Conservation (phyloP, 768 basidiomycete species). For the Daedaleopsis nitida region DNA sequence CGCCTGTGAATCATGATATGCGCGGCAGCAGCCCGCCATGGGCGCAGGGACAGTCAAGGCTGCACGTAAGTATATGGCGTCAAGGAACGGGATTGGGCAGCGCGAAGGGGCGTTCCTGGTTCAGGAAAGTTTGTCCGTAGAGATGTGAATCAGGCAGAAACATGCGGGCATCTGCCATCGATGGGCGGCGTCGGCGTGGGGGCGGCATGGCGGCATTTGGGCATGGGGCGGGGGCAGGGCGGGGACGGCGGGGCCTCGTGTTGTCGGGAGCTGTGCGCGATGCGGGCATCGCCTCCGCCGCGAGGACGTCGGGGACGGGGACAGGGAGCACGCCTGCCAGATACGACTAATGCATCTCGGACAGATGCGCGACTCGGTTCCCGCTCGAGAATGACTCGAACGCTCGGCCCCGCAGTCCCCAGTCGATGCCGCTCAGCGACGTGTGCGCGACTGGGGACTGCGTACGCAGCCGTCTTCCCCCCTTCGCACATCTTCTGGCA, state of each 20-base stretch:
- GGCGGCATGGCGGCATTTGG: conserved; percentile 1
- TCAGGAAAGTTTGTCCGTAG: background rate
- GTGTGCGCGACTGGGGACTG: background rate
- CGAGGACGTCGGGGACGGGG: background rate
- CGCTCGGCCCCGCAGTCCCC: conserved; percentile 2
- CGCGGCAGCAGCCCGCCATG: background rate
- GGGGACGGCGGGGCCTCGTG: conserved; percentile 2
- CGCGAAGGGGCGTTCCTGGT: conserved; percentile 6
- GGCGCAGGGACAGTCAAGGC: background rate
- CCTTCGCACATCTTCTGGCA: conserved; percentile 1
- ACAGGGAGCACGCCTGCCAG: background rate
- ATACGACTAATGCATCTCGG: background rate
- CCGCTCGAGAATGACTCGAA: conserved; percentile 3
- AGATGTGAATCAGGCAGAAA: background rate
- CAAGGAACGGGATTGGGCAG: conserved; percentile 3
- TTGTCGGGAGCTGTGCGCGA: background rate
- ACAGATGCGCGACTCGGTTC: background rate
- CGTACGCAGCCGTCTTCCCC: background rate
- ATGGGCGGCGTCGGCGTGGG: conserved; percentile 2
- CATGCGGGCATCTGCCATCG: conserved; percentile 6
- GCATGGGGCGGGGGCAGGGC: background rate
- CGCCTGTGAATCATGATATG: conserved; percentile 4
- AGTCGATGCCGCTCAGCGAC: background rate
- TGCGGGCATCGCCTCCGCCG: conserved; percentile 8
- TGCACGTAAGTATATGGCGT: background rate